phyloP scores from a whole-genome alignment of 495 filamentous ascomycete genomes.

The Rhypophila decipiens region DNA sequence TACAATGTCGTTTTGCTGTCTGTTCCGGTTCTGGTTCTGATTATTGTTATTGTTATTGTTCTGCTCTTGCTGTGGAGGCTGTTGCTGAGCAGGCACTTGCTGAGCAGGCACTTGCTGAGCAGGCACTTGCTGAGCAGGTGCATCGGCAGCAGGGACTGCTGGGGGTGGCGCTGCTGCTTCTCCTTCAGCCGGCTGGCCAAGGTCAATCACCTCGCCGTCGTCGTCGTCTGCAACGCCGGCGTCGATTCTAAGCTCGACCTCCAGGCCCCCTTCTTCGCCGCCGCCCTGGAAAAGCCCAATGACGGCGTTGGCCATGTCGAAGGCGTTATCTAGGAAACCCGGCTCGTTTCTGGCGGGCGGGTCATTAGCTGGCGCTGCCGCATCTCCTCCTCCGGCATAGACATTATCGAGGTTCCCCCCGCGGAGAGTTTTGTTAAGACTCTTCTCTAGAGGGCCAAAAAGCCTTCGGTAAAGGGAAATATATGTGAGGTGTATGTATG shows the following conservation, averaged over 20 bases:
- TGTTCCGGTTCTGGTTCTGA: conserved; percentile 2
- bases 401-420: too few species aligned
- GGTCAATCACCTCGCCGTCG: neutral
- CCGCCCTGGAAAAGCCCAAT: conserved; percentile 21
- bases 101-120: neutral
- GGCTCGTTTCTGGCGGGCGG: conserved; percentile 1
- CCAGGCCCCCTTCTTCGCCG: conserved; percentile 15
- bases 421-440: conserved; percentile 43
- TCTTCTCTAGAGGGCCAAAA: conserved; percentile 55
- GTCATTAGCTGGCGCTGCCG: neutral
- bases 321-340: conserved; percentile 6
- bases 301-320: conserved; percentile 11
- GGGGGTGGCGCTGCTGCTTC: too few species aligned
- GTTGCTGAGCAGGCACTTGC: neutral
- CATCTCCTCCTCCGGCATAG: neutral
- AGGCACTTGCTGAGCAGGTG: neutral
- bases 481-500: conserved; percentile 62
- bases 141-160: neutral
- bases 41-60: neutral
- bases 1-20: conserved; percentile 2
- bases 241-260: conserved; percentile 39
- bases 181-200: neutral
- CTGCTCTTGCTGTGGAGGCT: neutral
- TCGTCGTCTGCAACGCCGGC: conserved; percentile 29
- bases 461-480: conserved; percentile 57